Evolutionary conservation across 2,329 filamentous ascomycete genomes (phyloP).

Genomic region (Paraconiothyrium sp.): DNA sequence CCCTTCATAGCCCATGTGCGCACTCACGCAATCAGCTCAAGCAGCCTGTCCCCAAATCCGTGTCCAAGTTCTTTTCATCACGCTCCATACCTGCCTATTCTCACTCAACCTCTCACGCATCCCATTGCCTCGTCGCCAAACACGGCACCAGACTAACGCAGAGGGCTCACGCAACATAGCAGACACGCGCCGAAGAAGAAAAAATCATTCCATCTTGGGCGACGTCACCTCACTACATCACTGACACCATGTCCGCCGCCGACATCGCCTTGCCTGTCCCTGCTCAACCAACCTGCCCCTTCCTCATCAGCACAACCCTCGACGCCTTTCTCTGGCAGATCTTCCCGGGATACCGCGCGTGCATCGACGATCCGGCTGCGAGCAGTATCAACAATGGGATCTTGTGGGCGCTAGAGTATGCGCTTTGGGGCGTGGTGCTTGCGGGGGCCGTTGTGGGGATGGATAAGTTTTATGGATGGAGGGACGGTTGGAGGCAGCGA

Average conservation of each 20-base stretch:
- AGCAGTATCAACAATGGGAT: slow-evolving; percentile 1
- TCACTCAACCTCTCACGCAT: not conserved
- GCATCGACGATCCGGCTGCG: not conserved
- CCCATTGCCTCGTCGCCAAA: too few relatives aligned
- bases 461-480: not conserved
- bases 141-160: too few relatives aligned
- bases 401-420: slow-evolving; percentile 10
- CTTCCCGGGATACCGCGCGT: not conserved
- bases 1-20: too few relatives aligned
- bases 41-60: too few relatives aligned
- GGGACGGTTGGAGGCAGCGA: not conserved
- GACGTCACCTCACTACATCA: too few relatives aligned
- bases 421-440: slow-evolving; percentile 1
- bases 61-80: too few relatives aligned
- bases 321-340: slow-evolving; percentile 3
- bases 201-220: too few relatives aligned
- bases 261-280: not conserved
- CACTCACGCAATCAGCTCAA: too few relatives aligned
- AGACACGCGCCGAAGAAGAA: too few relatives aligned
- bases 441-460: not conserved
- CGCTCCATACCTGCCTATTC: not conserved
- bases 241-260: not conserved
- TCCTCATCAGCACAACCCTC: slow-evolving; percentile 8
- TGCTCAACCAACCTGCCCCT: not conserved
- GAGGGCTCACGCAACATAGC: too few relatives aligned